These are phyloP conservation scores for Syzygium oleosum DNA, from an alignment of 345 rosid species.

Conservation along the genomic window DNA sequence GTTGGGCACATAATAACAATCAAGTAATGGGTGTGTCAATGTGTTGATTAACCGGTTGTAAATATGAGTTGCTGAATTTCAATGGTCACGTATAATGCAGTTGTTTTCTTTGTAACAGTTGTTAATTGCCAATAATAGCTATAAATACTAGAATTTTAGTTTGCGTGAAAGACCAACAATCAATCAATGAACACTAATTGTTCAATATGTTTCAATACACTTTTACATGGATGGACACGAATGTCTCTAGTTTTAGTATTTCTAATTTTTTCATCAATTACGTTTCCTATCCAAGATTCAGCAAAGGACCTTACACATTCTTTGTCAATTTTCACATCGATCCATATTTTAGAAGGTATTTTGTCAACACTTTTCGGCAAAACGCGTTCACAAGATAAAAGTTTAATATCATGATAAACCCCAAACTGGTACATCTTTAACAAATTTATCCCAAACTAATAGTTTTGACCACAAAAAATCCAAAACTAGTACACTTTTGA, in stretches of 20 bases:
- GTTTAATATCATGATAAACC: too few species aligned
- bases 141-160: neutral
- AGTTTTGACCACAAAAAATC: too few species aligned
- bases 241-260: neutral
- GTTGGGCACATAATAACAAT: neutral
- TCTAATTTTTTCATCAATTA: too few species aligned
- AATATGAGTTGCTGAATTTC: too few species aligned
- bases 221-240: neutral
- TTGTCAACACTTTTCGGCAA: neutral
- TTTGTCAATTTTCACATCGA: neutral
- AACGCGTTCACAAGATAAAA: neutral
- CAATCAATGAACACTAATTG: neutral
- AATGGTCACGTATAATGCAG: neutral
- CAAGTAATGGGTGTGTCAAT: neutral
- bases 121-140: neutral
- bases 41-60: neutral
- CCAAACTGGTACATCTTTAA: neutral
- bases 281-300: too few species aligned
- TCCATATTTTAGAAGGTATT: neutral
- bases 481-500: too few species aligned
- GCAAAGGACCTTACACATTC: too few species aligned
- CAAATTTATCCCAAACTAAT: too few species aligned
- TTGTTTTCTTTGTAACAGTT: neutral
- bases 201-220: neutral
- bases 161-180: fast-evolving